Conservation (phyloP, 441 rosid species). For the Euphorbia celastroides region DNA sequence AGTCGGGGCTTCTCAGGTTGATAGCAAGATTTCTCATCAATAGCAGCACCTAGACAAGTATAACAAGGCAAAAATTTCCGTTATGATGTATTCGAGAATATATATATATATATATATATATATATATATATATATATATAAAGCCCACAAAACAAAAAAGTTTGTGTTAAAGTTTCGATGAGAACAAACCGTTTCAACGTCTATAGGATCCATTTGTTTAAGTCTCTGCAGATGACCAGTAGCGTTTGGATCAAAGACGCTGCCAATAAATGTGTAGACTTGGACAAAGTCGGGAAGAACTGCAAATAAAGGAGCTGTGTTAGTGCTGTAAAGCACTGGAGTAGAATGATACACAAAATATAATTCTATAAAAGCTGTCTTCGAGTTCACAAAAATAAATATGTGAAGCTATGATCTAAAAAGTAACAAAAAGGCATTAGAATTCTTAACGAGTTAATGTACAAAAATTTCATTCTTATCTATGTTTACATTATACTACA, state of each 20-base stretch:
- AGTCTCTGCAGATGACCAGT: slow-evolving; percentile 70
- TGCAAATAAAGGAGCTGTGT: slow-evolving; percentile 35
- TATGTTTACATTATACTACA: neutral
- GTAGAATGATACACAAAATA: neutral
- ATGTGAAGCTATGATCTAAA: neutral
- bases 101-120: no score
- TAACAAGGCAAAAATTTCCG: neutral
- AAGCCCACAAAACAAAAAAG: neutral
- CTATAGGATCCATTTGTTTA: slow-evolving; percentile 87
- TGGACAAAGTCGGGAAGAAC: slow-evolving; percentile 83
- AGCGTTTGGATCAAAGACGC: slow-evolving; percentile 74
- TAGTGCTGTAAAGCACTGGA: neutral
- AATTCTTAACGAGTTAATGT: slow-evolving; percentile 5
- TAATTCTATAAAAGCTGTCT: neutral
- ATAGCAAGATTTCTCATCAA: slow-evolving; percentile 83
- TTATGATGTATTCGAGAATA: neutral
- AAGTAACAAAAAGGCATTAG: slow-evolving; percentile 15
- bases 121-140: neutral
- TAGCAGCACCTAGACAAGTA: slow-evolving; percentile 51
- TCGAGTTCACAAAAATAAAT: neutral
- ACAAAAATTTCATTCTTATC: no score
- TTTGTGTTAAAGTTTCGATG: neutral
- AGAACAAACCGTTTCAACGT: slow-evolving; percentile 69
- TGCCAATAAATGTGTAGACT: slow-evolving; percentile 88
- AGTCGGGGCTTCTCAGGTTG: slow-evolving; percentile 76